phyloP scores from a whole-genome alignment of 1,284 basidiomycete species.

The Tilletia setariae region DNA sequence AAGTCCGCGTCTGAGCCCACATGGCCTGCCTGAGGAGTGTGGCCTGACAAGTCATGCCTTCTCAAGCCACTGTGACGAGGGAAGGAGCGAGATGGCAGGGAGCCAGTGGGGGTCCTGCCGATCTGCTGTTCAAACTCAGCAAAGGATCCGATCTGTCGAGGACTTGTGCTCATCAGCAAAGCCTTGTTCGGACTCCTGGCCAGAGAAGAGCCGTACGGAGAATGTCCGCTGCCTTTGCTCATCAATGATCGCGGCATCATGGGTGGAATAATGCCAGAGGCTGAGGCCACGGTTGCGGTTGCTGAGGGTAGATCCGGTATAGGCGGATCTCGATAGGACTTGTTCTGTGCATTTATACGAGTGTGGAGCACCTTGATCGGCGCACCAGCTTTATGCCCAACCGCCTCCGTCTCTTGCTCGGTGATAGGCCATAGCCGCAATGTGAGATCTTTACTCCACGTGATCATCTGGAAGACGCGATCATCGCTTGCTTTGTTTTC shows the following conservation, averaged over 20 bases:
- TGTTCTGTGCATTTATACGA: constrained; percentile 52
- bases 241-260: constrained; percentile 30
- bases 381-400: constrained; percentile 59
- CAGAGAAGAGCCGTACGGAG: constrained; percentile 32
- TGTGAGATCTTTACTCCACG: constrained; percentile 93
- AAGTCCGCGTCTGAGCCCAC: neutral
- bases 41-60: too few relatives aligned
- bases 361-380: constrained; percentile 60
- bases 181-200: neutral
- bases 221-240: constrained; percentile 27
- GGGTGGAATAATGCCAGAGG: constrained; percentile 19
- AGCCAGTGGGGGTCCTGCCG: neutral
- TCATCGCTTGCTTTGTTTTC: constrained; percentile 50
- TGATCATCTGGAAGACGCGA: constrained; percentile 65
- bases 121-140: neutral
- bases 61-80: neutral
- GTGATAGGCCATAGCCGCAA: constrained; percentile 87
- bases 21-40: neutral
- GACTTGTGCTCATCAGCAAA: neutral
- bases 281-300: constrained; percentile 26
- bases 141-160: neutral
- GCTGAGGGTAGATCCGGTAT: constrained; percentile 25
- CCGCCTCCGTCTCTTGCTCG: constrained; percentile 61
- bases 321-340: constrained; percentile 41
- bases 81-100: neutral